Percentiles rank a stretch among this genome's conserved stretches.
phyloP scores from a whole-genome alignment of 495 filamentous ascomycete genomes.

The Bathelium albidoporum region DNA sequence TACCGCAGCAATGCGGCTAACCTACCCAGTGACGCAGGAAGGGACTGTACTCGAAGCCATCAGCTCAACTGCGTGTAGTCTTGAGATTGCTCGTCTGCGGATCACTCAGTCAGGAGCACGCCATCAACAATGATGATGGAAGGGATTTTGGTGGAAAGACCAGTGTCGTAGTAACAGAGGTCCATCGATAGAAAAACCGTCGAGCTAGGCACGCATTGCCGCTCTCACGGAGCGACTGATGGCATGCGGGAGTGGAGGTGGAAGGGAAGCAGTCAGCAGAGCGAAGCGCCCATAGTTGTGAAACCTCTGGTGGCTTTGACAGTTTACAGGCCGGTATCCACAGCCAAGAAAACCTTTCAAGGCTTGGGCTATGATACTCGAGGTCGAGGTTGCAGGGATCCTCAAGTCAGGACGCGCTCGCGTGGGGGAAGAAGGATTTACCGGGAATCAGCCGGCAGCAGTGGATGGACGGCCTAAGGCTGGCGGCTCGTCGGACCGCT shows the following conservation, averaged over 20 bases:
- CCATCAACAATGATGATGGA: too few species aligned
- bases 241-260: neutral
- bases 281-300: neutral
- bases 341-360: neutral
- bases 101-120: neutral
- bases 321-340: neutral
- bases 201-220: neutral
- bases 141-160: neutral
- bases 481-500: neutral
- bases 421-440: neutral
- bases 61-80: neutral
- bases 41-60: neutral
- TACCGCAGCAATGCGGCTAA: neutral
- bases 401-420: neutral
- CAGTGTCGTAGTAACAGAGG: neutral
- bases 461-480: neutral
- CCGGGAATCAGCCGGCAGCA: neutral
- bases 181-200: neutral
- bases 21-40: neutral
- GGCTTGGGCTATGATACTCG: neutral
- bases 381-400: constrained; percentile 1
- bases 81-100: too few species aligned
- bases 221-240: neutral
- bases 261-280: neutral
- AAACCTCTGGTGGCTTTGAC: neutral